Evolutionary conservation across 805 yeast genomes (phyloP), one percentile per base, ranked within the genome.

Genomic region (Cephaloascus fragrans): DNA sequence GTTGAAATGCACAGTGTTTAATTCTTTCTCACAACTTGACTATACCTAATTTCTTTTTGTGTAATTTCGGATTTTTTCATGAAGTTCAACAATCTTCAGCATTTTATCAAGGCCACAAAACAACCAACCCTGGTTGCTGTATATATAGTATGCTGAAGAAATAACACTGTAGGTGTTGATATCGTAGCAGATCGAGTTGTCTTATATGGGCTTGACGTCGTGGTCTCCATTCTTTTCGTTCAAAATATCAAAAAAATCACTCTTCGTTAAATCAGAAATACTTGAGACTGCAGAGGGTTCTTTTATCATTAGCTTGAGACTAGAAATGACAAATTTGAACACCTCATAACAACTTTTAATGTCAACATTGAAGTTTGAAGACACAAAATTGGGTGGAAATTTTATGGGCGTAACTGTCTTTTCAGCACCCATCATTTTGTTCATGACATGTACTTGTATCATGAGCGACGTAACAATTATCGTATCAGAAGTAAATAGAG

Each of bases 231-330:
- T n/a, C 12, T 23, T 23, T 23, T 23, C 28, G 12, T 23, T 23
- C 6, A 12, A 8, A 23, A 51, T 66, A 19, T 59, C 63, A 4
- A 64, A 57, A 3, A 52, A 52, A 37, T 69, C 71, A 2, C 28
- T 41, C 19, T 62, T 62, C 48, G 71, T 62, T 14, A 67, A 66
- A 43, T 23, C 28, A 8, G 28, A 23, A 23, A 23, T 6, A 23
- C 28, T 23, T 23, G 12, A 23, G 6, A 23, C 28, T 12, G 12
- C 6, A 23, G 10, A 8, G 6, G 28, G 10, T 23, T 23, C 28
- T 23, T 23, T 23, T 8, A 23, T 12, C 28, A 23, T 23, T 8
- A 23, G 10, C 28, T 23, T 23, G 12, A 23, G 12, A 23, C 28
- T 23, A 23, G 6, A 6, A 23, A 23, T 12, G 10, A 23, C 6